These are phyloP conservation scores for Cytospora mali DNA, from an alignment of 2,329 filamentous ascomycete species.

Conservation along the genomic window DNA sequence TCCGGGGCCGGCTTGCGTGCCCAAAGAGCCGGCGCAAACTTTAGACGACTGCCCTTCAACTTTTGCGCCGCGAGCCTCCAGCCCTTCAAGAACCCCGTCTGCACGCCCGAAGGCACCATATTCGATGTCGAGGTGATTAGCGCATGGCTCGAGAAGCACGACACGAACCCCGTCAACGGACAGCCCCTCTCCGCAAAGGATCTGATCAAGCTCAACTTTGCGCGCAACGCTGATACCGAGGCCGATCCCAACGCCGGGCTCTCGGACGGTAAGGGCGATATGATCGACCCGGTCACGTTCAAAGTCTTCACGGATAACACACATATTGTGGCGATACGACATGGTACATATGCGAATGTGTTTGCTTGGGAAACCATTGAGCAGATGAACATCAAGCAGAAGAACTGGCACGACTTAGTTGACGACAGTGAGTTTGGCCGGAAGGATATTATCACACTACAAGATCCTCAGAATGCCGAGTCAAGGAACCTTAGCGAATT, in stretches of 20 bases:
- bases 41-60: constrained; percentile 93
- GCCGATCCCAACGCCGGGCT: constrained; percentile 47
- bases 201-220: constrained; percentile 87
- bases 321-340: constrained; percentile 85
- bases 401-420: constrained; percentile 91
- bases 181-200: constrained; percentile 77
- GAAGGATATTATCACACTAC: constrained; percentile 92
- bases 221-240: constrained; percentile 78
- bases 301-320: constrained; percentile 99
- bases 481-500: constrained; percentile 83
- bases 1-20: constrained; percentile 66
- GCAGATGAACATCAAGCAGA: constrained; percentile 92
- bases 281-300: constrained; percentile 94
- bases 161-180: constrained; percentile 88
- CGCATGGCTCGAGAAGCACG: constrained; percentile 91
- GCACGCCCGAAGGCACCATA: constrained; percentile 82
- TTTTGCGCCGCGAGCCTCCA: constrained; percentile 96
- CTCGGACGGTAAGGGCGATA: constrained; percentile 68
- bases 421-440: constrained; percentile 84
- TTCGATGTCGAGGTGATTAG: constrained; percentile 95
- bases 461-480: constrained; percentile 90
- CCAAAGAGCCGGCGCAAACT: constrained; percentile 61
- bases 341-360: constrained; percentile 85
- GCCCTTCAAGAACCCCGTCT: constrained; percentile 93
- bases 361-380: constrained; percentile 97